Evolutionary conservation across 1,284 basidiomycete species (phyloP), one percentile per base, ranked within the genome.

Genomic region (Apiotrichum montevideense): DNA sequence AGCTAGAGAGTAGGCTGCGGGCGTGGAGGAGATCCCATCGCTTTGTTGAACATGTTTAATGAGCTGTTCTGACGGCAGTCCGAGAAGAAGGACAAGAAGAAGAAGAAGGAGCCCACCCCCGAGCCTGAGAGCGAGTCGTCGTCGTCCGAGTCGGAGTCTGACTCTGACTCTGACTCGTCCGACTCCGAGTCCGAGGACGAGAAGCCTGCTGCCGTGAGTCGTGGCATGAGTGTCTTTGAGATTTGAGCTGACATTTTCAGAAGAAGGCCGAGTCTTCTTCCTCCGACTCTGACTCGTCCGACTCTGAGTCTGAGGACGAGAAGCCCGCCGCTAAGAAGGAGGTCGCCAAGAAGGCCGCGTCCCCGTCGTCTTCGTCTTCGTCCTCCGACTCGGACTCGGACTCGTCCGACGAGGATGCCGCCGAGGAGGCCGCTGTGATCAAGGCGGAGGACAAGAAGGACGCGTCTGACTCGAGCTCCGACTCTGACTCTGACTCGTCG

Each of bases 101-200:
- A 66, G 55, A 70, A 71, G 66, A 76, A 77, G 70, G 76, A 74
- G 61, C 71, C 72, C 11, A 74, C 75, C 43, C 74, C 75, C 52
- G 68, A 71, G 58, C 47, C 58, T 45, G 21, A 21, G 21, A 21
- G 21, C 21, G 21, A 21, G 21, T 42, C 45, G 50, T 63, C 63
- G 34, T 45, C 41, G 52, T 57, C 59, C 6, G 62, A 64, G 32
- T 60, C 62, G 41, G 70, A 67, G 48, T 66, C 65, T 46, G 63
- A 66, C 37, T 56, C 56, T 10, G 61, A 59, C 37, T 58, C 56
- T 29, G 55, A 54, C 42, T 57, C 52, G 40, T 42, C 46, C 21
- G 49, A 45, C 29, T 35, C 35, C 35, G 46, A 47, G 3, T 53
- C 52, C 35, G 58, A 56, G 35, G 59, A 61, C 46, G 47, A 50